These are phyloP conservation scores for Colletotrichum camelliae DNA, from an alignment of 2,329 filamentous ascomycete species.

Conservation along the genomic window DNA sequence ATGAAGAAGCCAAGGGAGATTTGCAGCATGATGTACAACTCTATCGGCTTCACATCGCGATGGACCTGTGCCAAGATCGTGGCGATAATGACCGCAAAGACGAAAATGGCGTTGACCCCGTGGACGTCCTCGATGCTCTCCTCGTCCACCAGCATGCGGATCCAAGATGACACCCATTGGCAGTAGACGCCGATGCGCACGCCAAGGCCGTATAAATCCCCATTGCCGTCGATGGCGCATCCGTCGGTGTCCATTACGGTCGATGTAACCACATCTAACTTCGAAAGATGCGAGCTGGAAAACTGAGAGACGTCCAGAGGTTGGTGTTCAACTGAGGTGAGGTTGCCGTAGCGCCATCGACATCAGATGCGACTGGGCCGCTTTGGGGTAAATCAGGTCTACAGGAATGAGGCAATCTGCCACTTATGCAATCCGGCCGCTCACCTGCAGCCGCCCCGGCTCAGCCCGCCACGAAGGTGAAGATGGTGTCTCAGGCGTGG, in stretches of 20 bases:
- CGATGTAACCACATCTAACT: background rate
- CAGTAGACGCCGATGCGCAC: background rate
- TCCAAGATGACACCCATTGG: background rate
- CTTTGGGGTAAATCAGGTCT: background rate
- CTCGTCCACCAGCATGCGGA: background rate
- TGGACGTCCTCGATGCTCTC: background rate
- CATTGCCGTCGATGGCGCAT: background rate
- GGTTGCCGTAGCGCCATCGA: background rate
- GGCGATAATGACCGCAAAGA: background rate
- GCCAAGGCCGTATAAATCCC: background rate
- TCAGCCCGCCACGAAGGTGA: background rate
- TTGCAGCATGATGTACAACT: background rate
- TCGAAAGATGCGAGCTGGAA: background rate
- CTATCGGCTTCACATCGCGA: background rate
- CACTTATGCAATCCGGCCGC: background rate
- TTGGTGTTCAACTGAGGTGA: background rate
- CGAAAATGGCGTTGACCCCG: background rate
- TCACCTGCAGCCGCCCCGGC: background rate
- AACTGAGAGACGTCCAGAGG: background rate
- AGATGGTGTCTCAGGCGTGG: background rate
- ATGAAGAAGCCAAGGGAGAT: background rate
- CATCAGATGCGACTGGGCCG: background rate
- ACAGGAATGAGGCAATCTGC: background rate
- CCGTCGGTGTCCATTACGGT: background rate
- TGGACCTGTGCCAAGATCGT: background rate